phyloP scores from a whole-genome alignment of 768 basidiomycete genomes.

The Podaxis rugospora region DNA sequence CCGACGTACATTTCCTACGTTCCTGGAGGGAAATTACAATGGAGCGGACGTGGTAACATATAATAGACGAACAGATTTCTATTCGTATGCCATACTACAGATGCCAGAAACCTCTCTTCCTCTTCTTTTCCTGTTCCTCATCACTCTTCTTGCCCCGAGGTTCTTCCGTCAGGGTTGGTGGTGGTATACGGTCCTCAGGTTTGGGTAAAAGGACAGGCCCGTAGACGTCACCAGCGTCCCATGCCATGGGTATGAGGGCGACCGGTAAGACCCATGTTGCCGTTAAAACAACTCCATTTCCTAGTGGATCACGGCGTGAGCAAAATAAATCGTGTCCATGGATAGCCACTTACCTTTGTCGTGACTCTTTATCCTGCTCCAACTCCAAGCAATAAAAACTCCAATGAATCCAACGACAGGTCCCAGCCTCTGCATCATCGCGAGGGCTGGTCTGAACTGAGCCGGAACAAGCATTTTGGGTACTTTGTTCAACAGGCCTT shows the following conservation, averaged over 20 bases:
- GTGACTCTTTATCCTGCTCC: slow-evolving; percentile 61
- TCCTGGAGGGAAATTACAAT: not conserved
- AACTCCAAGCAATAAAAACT: slow-evolving; percentile 75
- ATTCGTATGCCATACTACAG: not conserved
- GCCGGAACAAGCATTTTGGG: slow-evolving; percentile 58
- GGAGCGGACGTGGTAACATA: too few relatives aligned
- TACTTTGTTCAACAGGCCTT: slow-evolving; percentile 65
- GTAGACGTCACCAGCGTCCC: slow-evolving; percentile 51
- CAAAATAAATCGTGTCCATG: slow-evolving; percentile 9
- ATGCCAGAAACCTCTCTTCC: slow-evolving; percentile 8
- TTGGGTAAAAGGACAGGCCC: slow-evolving; percentile 25
- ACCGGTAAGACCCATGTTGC: slow-evolving; percentile 83
- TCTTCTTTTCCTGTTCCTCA: slow-evolving; percentile 11
- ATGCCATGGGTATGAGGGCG: slow-evolving; percentile 68
- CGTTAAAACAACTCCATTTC: slow-evolving; percentile 74
- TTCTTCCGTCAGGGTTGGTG: slow-evolving; percentile 3
- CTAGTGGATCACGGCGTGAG: slow-evolving; percentile 27
- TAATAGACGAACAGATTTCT: too few relatives aligned
- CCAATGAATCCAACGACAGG: slow-evolving; percentile 72
- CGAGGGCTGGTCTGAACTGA: slow-evolving; percentile 52
- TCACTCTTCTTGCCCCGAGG: slow-evolving; percentile 9
- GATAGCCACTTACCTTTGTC: slow-evolving; percentile 51
- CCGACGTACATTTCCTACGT: not conserved
- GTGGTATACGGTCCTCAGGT: slow-evolving; percentile 17
- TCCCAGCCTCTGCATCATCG: slow-evolving; percentile 55